Base-by-base conservation (phyloP, 163 green algal species). In the Scenedesmus sp. region DNA sequence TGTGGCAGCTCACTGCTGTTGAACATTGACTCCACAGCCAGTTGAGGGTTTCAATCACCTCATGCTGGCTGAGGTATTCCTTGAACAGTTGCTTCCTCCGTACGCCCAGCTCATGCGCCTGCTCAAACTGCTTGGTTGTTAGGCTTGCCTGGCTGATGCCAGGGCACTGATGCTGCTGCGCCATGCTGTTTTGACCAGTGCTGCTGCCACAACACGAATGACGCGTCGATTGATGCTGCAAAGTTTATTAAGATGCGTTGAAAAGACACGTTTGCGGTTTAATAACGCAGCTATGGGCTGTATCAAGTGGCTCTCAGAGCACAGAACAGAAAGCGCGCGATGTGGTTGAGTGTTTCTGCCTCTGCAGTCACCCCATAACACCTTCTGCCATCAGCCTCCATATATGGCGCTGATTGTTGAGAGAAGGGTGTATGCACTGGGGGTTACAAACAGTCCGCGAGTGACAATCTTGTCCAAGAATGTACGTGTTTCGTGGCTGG, bases 1-100 rank as follows among this genome's bases (percentile, higher is more conserved):
- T 65, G 20, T 49, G 68, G 85, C 40, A 89, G 40, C 20, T 83
- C 61, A 13, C 37, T 40, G 44, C 70, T 68, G 40, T 49, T 3
- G 51, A 89, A 89, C n/a, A 89, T 5, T n/a, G 46, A 9, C 26
- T 83, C 42, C 37, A 89, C 33, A 6, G 65, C 85, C 18, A 73
- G 46, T 89, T 89, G 35, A 89, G 26, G n/a, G 43, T 40, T 51
- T 89, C 85, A 42, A 89, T 83, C 15, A 89, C 85, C 5, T 79
- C 43, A 70, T 89, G 85, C 5, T 40, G 85, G 30, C 26, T 26
- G 3, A 89, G 85, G 42, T 89, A 89, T 42, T 89, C 61, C 85
- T 89, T 89, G 65, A 89, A 89, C 6, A 89, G 30, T n/a, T 83
- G 30, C 42, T 89, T 89, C 65, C 83, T 89, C 5, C 56, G 13